Evolutionary conservation across 2,329 filamentous ascomycete genomes (phyloP).

Genomic region (Monosporascus sp.): DNA sequence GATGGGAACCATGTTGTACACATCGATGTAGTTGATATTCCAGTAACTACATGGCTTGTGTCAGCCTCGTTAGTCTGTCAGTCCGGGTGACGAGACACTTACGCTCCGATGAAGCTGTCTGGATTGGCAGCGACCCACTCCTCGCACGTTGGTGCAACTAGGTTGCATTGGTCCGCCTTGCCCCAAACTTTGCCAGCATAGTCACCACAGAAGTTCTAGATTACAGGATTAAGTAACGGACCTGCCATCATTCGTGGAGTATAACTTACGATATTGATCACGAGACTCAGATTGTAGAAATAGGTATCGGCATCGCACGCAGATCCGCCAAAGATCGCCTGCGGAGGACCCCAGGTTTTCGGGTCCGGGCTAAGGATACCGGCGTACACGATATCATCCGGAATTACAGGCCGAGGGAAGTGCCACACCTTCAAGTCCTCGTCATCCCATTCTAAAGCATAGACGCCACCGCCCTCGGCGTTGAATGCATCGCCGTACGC

Average conservation of each 20-base stretch:
- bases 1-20: conserved; percentile 28
- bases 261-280: conserved; percentile 57
- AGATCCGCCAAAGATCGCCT: conserved; percentile 61
- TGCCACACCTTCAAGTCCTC: conserved; percentile 69
- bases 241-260: neutral
- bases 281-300: conserved; percentile 66
- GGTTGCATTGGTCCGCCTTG: conserved; percentile 31
- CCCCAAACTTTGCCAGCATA: conserved; percentile 55
- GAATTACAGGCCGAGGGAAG: conserved; percentile 62
- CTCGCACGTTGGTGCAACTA: conserved; percentile 38
- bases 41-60: conserved; percentile 30
- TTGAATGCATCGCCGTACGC: conserved; percentile 65
- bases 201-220: conserved; percentile 67
- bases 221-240: neutral
- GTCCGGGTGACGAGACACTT: conserved; percentile 11
- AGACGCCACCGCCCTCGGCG: conserved; percentile 59
- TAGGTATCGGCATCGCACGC: conserved; percentile 60
- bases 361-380: conserved; percentile 53
- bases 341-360: conserved; percentile 60
- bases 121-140: conserved; percentile 44
- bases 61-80: neutral
- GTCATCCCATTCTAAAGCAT: conserved; percentile 66
- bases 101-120: conserved; percentile 34
- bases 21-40: conserved; percentile 52
- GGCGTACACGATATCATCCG: conserved; percentile 55